Base-by-base conservation (phyloP, 768 basidiomycete species). In the Tricholoma bakamatsutake region DNA sequence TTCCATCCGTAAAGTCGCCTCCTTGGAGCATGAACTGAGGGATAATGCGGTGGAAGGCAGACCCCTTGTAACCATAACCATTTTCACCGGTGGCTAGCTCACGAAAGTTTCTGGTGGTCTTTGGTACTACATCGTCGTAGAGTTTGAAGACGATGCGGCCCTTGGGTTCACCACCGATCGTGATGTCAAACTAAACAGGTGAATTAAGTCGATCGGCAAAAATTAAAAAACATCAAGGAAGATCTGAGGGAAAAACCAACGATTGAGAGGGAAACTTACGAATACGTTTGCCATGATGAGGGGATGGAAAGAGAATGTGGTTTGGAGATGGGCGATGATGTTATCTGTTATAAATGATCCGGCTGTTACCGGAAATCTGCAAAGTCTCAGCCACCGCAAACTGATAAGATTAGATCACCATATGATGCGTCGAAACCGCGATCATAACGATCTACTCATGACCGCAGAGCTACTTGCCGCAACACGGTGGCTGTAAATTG, bases 11-110 rank as follows among this genome's bases (percentile, higher is more conserved):
- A 69, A 96, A 96, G 68, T 94, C 92, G 54, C 93, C 93, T 24
- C 91, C 93, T 70, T 95, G 93, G 55, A 92, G 77, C 90, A 93
- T 93, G 73, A 93, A 94, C 40, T 65, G 42, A 17, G 87, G 88
- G 66, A 93, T 92, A 64, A 94, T 73, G 60, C 92, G 87, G 70
- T 94, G 92, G 82, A 94, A 93, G 0, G 37, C 21, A 18, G 75
- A 76, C 15, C 83, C 85, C 50, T 69, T 48, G 74, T 95, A 98
- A 46, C 91, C 88, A 56, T 72, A 90, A 4, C 88, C 89, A 52
- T 87, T 64, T 66, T 81, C 63, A 45, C 90, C 88, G 11, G 89
- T 92, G 54, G 85, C 85, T 48, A 97, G 81, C 70, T 92, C 90
- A 52, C 95, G 87, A 80, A 98, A 98, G 77, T 98, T 94, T 31